These are phyloP conservation scores for Eremothecium sinecaudum DNA, from an alignment of 1,139 yeast species.

Conservation along the genomic window DNA sequence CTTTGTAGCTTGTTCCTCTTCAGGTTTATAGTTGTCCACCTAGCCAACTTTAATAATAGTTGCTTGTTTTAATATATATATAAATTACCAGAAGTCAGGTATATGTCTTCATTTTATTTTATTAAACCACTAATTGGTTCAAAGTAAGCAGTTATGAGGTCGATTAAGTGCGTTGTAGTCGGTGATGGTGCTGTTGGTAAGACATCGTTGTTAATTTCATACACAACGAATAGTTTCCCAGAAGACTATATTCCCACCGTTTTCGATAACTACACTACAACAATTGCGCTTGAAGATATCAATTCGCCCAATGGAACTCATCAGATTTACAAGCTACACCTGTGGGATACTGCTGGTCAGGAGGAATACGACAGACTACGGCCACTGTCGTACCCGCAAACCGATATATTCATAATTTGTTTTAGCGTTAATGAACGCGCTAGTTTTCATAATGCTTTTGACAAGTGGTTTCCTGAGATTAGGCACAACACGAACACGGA, in stretches of 20 bases:
- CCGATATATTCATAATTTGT: conserved; percentile 81
- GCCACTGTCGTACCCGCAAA: conserved; percentile 87
- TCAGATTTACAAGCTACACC: conserved; percentile 54
- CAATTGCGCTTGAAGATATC: conserved; percentile 43
- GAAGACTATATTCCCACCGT: conserved; percentile 94
- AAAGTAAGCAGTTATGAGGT: conserved; percentile 46
- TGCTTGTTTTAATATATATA: too few species aligned
- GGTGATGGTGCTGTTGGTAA: conserved; percentile 98
- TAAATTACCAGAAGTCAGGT: too few species aligned
- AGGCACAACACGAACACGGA: conserved; percentile 75
- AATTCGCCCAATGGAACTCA: conserved; percentile 66
- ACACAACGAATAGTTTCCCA: conserved; percentile 90
- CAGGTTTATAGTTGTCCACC: too few species aligned
- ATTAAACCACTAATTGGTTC: neutral
- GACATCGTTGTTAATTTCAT: conserved; percentile 78
- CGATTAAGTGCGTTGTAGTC: conserved; percentile 89
- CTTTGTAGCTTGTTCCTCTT: too few species aligned
- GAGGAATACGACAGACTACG: conserved; percentile 86
- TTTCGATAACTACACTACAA: conserved; percentile 82
- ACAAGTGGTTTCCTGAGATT: conserved; percentile 81
- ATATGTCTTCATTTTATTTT: too few species aligned
- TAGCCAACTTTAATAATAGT: too few species aligned
- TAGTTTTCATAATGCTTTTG: conserved; percentile 67
- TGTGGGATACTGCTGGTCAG: conserved; percentile 99
- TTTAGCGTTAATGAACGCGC: conserved; percentile 79